Conservation (phyloP, 2,329 filamentous ascomycete species). For the Scedosporium dehoogii region DNA sequence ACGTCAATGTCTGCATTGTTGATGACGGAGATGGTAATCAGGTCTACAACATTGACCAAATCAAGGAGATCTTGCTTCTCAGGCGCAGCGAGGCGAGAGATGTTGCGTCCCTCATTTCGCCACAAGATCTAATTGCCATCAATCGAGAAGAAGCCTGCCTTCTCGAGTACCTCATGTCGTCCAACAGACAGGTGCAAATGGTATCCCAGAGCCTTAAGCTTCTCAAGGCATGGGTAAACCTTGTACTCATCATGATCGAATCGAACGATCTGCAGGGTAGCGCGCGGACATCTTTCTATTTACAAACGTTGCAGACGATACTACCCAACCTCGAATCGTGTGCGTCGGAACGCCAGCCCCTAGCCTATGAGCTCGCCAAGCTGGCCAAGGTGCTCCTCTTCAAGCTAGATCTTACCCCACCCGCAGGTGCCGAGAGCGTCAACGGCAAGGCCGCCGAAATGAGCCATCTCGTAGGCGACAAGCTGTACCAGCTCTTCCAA, state of each 20-base stretch:
- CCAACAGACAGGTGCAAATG: constrained; percentile 54
- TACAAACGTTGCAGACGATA: constrained; percentile 79
- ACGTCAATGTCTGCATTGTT: constrained; percentile 51
- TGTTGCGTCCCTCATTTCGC: constrained; percentile 35
- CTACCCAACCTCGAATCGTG: constrained; percentile 78
- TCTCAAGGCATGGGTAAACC: constrained; percentile 73
- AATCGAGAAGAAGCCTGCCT: constrained; percentile 52
- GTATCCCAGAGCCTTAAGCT: constrained; percentile 51
- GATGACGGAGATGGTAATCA: constrained; percentile 46
- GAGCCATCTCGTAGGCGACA: constrained; percentile 73
- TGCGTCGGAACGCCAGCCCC: constrained; percentile 55
- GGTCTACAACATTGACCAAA: constrained; percentile 60
- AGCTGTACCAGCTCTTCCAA: constrained; percentile 85
- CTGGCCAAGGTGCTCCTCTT: constrained; percentile 65
- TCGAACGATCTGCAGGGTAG: constrained; percentile 68
- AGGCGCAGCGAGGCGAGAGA: constrained; percentile 53
- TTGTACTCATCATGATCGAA: constrained; percentile 75
- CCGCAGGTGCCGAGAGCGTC: constrained; percentile 23
- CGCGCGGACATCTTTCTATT: constrained; percentile 64
- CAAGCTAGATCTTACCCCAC: constrained; percentile 50
- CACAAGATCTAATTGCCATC: constrained; percentile 38
- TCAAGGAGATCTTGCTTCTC: constrained; percentile 64
- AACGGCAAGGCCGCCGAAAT: constrained; percentile 31
- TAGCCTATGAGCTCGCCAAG: constrained; percentile 66
- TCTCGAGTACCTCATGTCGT: constrained; percentile 49